Base-by-base conservation (phyloP, 305 asterid genomes). In the Fraxinus platypoda region DNA sequence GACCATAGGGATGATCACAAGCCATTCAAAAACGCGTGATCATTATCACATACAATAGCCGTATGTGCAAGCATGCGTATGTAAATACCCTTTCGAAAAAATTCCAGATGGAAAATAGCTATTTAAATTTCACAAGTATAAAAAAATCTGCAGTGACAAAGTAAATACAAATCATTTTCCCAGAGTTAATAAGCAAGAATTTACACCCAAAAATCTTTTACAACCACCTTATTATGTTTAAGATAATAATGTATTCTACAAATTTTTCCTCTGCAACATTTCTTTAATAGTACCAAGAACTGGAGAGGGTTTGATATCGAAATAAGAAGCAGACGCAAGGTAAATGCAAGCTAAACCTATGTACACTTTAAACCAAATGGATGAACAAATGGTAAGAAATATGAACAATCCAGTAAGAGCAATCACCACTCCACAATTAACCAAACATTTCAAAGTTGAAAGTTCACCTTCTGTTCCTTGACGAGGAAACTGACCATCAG, bases 401-500 rank as follows among this genome's bases (percentile, higher is more conserved):
- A 77, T 82, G 85, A 90, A 85, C 0, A 87, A 8, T 74, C 84
- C 81, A 34, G 94, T 92, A 12, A 90, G 21, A 54, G 80, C 84
- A 59, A 91, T 70, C 6, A 92, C 94, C 3, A 73, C 46, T 3
- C 71, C 80, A 54, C 88, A 91, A 35, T 88, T 92, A 25, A 82
- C 87, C 81, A 87, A 82, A 77, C 97, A 91, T 83, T 85, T 87
- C 70, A 78, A 33, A 1, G 91, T 87, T 4, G 97, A 91, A 70
- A 92, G 93, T 73, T 90, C 86, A 49, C 78, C 57, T 79, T 92
- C 91, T 17, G 91, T 91, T 26, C 91, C 93, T 85, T 88, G 83
- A 17, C 87, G n/a, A 25, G 93, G 97, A 59, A 92, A 92, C 46
- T 86, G 89, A 17, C 94, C 94, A 7, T 88, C 82, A 11, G 78